Evolutionary conservation across 352 stramenopile species (phyloP), one percentile per base, ranked within the genome.

Genomic region (Phytophthora multivora): DNA sequence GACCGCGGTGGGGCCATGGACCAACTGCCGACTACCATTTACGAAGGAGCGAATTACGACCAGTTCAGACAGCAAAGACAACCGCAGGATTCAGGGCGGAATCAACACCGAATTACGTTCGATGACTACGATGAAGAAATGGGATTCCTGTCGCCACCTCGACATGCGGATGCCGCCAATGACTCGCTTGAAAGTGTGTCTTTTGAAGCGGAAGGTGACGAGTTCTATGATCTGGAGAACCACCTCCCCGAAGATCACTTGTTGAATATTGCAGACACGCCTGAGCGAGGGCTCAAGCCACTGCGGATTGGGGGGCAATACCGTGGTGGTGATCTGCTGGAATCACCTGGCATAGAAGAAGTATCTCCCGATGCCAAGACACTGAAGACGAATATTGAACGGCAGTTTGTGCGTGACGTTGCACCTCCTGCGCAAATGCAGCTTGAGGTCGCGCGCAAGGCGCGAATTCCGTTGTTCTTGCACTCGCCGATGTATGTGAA

Each of bases 401-500:
- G 83, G 12, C 83, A 88, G 51, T 92, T 92, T 55, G 83, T 90
- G 41, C 77, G 80, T 12, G 67, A 88, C 42, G 79, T 90, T 8
- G 73, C 86, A 21, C 86, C 86, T 18, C 86, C 86, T 0, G 86
- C 86, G 25, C 86, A 95, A 55, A 95, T 95, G 86, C 86, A 95
- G 60, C 72, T 95, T 3, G 84, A 95, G 39, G 83, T 95, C 2
- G 86, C 86, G 8, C 77, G 83, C 6, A 93, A 93, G 57, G 86
- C 86, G 23, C 76, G 85, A 0, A 95, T 95, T 19, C 86, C 86
- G 36, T 55, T 95, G 10, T 95, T 95, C 62, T 49, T 95, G 42
- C 86, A 95, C 65, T 93, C 86, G 23, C 86, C 86, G 8, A 91
- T 95, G 84, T 93, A 93, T 66, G 85, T 93, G 16, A 89, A 80